Conservation (phyloP, 2,329 filamentous ascomycete species). For the Fonsecaea nubica region DNA sequence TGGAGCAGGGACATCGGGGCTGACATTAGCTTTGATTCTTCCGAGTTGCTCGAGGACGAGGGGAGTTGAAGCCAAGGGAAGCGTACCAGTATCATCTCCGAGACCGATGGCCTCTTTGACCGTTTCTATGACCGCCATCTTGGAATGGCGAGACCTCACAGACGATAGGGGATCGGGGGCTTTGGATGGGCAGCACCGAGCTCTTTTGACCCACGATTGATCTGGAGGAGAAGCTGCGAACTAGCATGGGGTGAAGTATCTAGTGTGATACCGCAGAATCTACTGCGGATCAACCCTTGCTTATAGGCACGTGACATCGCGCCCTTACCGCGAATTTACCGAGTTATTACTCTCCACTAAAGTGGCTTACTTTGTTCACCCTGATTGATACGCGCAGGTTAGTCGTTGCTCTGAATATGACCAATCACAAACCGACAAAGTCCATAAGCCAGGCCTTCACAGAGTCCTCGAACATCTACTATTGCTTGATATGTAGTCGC, state of each 20-base stretch:
- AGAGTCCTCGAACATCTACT: neutral
- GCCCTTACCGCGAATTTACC: neutral
- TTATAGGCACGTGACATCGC: slow-evolving; percentile 7
- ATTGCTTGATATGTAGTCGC: neutral
- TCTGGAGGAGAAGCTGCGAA: slow-evolving; percentile 8
- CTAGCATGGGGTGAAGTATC: neutral
- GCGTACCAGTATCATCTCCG: slow-evolving; percentile 49
- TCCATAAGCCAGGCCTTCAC: neutral
- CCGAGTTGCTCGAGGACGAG: slow-evolving; percentile 4
- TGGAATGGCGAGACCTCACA: slow-evolving; percentile 5
- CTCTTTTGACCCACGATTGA: slow-evolving; percentile 3
- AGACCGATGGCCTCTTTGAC: slow-evolving; percentile 58
- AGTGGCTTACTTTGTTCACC: neutral
- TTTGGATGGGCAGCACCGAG: neutral
- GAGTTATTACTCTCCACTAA: neutral
- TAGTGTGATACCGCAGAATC: neutral
- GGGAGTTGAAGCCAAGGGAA: neutral
- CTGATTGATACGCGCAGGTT: neutral
- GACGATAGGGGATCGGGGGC: neutral
- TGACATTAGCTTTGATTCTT: slow-evolving; percentile 39
- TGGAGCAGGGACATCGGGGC: slow-evolving; percentile 27
- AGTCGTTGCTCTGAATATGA: slow-evolving; percentile 26
- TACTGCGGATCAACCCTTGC: neutral
- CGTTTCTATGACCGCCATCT: slow-evolving; percentile 49
- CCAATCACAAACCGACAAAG: slow-evolving; percentile 14